Conservation (phyloP, 257 asterid species). For the Datura wrightii region DNA sequence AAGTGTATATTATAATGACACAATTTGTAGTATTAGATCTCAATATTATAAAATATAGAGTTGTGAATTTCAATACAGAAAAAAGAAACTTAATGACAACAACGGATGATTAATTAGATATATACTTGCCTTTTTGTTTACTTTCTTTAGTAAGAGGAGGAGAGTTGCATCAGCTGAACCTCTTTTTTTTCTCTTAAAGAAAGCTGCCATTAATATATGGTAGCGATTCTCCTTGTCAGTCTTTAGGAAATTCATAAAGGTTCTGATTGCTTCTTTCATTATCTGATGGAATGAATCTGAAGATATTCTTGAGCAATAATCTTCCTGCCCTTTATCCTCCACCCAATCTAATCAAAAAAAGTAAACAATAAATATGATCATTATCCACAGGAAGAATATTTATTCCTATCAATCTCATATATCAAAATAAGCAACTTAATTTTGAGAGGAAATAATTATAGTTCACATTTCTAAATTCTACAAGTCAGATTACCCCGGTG, state of each 20-base stretch:
- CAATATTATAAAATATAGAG: not conserved
- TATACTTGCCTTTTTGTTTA: conserved; percentile 65
- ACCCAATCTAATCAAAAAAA: conserved; percentile 52
- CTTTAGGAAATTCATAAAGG: conserved; percentile 84
- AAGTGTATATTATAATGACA: not conserved
- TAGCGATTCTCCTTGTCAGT: conserved; percentile 73
- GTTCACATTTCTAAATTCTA: not conserved
- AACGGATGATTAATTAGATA: not conserved
- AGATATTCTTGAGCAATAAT: conserved; percentile 68
- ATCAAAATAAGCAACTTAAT: not conserved
- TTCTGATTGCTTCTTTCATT: conserved; percentile 80
- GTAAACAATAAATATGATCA: too few species aligned
- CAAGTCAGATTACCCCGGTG: not conserved
- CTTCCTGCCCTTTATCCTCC: conserved; percentile 62
- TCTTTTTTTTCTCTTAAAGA: conserved; percentile 60
- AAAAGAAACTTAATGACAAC: not conserved
- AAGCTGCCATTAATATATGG: conserved; percentile 57
- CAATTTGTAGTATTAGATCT: not conserved
- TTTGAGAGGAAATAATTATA: not conserved
- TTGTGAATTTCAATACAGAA: not conserved
- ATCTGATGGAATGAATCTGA: conserved; percentile 68
- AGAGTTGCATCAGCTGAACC: conserved; percentile 68
- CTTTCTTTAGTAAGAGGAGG: conserved; percentile 61
- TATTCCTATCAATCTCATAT: not conserved
- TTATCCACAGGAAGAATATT: not conserved